A percentile compares a stretch with the other conserved stretches of the same genome.
Evolutionary conservation across 306 rosid species (phyloP).

Genomic region (Oemleria cerasiformis): DNA sequence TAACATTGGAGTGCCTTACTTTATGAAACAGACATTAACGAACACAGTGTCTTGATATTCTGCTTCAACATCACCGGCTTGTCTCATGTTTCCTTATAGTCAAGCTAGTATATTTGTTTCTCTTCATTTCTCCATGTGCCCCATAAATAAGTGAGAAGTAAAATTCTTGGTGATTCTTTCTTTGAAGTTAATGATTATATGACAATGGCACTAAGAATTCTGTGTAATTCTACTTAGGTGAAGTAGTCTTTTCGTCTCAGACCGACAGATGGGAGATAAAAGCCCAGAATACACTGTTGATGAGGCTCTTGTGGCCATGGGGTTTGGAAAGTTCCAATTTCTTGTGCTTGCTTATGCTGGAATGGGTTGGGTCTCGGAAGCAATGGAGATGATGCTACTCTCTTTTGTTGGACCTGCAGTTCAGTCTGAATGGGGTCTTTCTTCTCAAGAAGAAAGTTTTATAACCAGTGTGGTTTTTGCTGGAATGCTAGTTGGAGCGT

Average conservation of each 20-base stretch:
- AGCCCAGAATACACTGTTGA: slow-evolving; percentile 58
- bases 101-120: background rate
- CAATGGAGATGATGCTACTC: slow-evolving; percentile 98
- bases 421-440: slow-evolving; percentile 76
- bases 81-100: background rate
- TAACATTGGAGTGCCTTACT: background rate
- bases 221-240: slow-evolving; percentile 4
- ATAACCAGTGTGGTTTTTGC: slow-evolving; percentile 79
- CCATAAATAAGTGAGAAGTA: slow-evolving; percentile 1
- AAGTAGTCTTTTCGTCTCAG: slow-evolving; percentile 1
- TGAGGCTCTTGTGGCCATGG: slow-evolving; percentile 71
- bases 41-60: background rate
- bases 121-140: background rate
- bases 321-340: slow-evolving; percentile 86
- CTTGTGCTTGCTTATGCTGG: slow-evolving; percentile 89
- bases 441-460: slow-evolving; percentile 69
- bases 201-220: background rate
- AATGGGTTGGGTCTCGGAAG: slow-evolving; percentile 93
- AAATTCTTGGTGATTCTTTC: background rate
- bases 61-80: background rate
- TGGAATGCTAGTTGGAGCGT: slow-evolving; percentile 89
- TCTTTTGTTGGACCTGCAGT: slow-evolving; percentile 96
- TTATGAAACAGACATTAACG: background rate
- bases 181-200: background rate
- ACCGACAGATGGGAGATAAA: slow-evolving; percentile 38